These are phyloP conservation scores for Kuraishia floccosa DNA, from an alignment of 805 yeast genomes.

Conservation along the genomic window DNA sequence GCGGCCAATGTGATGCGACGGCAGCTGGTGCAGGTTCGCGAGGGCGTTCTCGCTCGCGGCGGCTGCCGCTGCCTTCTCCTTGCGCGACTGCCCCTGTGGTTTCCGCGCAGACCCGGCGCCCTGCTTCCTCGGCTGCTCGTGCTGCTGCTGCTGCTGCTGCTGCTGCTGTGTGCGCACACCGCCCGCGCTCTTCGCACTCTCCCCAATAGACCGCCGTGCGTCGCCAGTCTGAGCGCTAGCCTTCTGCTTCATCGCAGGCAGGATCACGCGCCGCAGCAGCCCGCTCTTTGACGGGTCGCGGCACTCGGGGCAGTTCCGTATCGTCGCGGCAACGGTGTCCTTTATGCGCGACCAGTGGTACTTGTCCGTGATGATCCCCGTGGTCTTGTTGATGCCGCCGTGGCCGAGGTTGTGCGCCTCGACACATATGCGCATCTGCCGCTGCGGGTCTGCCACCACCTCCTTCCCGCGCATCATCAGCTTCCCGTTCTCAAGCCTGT, in stretches of 20 bases:
- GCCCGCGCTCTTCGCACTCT: no score
- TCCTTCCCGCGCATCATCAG: slow-evolving; percentile 69
- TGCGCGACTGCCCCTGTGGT: slow-evolving; percentile 1
- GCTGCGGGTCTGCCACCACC: slow-evolving; percentile 67
- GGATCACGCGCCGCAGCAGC: slow-evolving; percentile 9
- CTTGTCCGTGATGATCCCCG: slow-evolving; percentile 62
- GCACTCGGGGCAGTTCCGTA: slow-evolving; percentile 69
- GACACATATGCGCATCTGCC: slow-evolving; percentile 65
- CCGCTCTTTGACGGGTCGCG: slow-evolving; percentile 25
- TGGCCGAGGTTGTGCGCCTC: slow-evolving; percentile 63
- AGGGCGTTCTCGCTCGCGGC: slow-evolving; percentile 2
- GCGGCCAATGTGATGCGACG: slow-evolving; percentile 7
- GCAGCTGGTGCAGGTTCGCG: slow-evolving; percentile 5
- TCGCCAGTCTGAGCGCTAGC: slow-evolving; percentile 4
- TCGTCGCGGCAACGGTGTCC: slow-evolving; percentile 72
- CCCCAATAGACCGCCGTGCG: slow-evolving; percentile 3
- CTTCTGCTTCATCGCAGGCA: slow-evolving; percentile 9
- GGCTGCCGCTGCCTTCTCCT: no score
- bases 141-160: slow-evolving; percentile 8
- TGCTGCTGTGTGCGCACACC: no score
- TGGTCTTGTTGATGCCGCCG: slow-evolving; percentile 83
- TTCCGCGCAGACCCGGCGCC: background rate
- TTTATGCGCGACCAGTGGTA: slow-evolving; percentile 91
- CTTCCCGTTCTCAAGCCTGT: slow-evolving; percentile 59
- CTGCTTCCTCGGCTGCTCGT: background rate